These are phyloP conservation scores for Metschnikowia cubensis DNA, from an alignment of 805 yeast species.

Conservation along the genomic window DNA sequence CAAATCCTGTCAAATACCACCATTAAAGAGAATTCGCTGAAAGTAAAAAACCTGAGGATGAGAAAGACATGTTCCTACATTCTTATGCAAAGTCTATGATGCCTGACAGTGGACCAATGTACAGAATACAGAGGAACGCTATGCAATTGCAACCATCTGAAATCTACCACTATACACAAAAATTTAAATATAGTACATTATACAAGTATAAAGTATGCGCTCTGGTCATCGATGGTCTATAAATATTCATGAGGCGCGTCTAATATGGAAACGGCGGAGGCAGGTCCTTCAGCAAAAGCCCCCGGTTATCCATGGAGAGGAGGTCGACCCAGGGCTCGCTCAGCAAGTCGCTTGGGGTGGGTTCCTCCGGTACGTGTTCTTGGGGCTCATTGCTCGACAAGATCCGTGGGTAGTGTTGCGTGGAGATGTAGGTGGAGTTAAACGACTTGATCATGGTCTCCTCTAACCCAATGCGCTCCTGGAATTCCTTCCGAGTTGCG, in stretches of 20 bases:
- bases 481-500: constrained; percentile 21
- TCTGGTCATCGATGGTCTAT: neutral
- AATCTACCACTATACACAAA: too few relatives aligned
- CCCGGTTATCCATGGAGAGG: constrained; percentile 9
- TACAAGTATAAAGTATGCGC: neutral
- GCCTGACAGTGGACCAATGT: too few relatives aligned
- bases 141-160: too few relatives aligned
- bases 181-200: too few relatives aligned
- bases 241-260: neutral
- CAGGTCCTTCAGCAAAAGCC: constrained; percentile 11
- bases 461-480: constrained; percentile 17
- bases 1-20: too few relatives aligned
- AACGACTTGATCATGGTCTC: constrained; percentile 25
- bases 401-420: constrained; percentile 12
- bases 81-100: too few relatives aligned
- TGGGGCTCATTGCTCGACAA: neutral
- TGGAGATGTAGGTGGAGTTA: constrained; percentile 11
- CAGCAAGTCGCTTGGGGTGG: neutral
- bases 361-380: neutral
- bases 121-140: too few relatives aligned
- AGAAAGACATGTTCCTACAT: too few relatives aligned
- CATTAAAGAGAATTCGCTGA: too few relatives aligned
- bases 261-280: constrained; percentile 5
- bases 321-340: constrained; percentile 10
- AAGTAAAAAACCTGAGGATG: too few relatives aligned